Evolutionary conservation across 2,329 filamentous ascomycete genomes (phyloP).

Genomic region (Colletotrichum camelliae): DNA sequence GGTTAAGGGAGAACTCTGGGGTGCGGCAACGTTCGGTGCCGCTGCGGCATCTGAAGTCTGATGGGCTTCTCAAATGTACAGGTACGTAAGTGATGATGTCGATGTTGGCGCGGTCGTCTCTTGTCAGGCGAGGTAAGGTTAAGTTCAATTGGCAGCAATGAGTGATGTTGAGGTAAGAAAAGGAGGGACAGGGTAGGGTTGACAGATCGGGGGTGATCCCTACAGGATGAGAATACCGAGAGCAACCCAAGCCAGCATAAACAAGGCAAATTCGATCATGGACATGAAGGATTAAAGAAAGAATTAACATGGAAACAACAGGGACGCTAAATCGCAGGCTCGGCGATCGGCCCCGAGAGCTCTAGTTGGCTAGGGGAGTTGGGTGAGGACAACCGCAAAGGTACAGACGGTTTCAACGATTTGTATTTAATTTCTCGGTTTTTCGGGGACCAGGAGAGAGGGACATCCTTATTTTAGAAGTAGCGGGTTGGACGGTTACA

Average conservation of each 20-base stretch:
- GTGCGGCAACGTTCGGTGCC: neutral
- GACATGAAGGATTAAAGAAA: neutral
- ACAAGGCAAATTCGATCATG: neutral
- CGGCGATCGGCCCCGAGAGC: neutral
- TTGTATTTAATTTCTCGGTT: neutral
- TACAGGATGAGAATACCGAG: neutral
- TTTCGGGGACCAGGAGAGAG: neutral
- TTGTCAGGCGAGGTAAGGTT: neutral
- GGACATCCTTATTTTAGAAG: slow-evolving; percentile 6
- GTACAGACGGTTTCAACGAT: neutral
- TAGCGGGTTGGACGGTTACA: neutral
- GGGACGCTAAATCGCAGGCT: neutral
- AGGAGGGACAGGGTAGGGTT: neutral
- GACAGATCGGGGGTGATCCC: neutral
- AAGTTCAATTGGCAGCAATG: neutral
- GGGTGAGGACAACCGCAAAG: neutral
- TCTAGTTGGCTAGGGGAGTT: neutral
- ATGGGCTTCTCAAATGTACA: neutral
- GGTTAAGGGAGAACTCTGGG: neutral
- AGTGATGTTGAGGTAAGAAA: neutral
- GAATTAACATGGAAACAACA: neutral
- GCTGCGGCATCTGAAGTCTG: slow-evolving; percentile 8
- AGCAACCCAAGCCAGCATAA: neutral
- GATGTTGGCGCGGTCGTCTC: neutral
- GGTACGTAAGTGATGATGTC: slow-evolving; percentile 11